Evolutionary conservation across 2,329 filamentous ascomycete genomes (phyloP).

Genomic region (Amylocarpus encephaloides): DNA sequence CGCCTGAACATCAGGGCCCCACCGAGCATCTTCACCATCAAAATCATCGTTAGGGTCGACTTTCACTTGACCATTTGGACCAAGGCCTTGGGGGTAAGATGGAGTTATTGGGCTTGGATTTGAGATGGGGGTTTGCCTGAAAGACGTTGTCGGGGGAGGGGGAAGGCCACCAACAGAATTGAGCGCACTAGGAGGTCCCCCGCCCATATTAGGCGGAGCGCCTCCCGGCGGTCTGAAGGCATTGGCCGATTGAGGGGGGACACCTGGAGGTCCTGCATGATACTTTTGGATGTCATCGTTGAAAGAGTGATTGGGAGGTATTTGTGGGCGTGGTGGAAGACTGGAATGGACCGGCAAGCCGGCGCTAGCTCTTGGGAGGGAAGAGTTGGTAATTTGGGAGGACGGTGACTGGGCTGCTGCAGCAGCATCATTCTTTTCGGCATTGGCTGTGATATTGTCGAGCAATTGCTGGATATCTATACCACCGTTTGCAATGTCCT

Average conservation of each 20-base stretch:
- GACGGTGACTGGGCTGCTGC: constrained; percentile 17
- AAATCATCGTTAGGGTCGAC: constrained; percentile 22
- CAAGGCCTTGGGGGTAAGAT: constrained; percentile 19
- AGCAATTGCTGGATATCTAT: constrained; percentile 34
- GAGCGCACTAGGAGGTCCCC: constrained; percentile 30
- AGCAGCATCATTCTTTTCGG: constrained; percentile 28
- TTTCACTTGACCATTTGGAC: constrained; percentile 14
- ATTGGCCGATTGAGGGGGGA: constrained; percentile 19
- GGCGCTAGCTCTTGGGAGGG: constrained; percentile 20
- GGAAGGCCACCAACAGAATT: constrained; percentile 30
- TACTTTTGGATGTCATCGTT: constrained; percentile 30
- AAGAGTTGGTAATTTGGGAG: constrained; percentile 18
- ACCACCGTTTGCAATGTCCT: constrained; percentile 27
- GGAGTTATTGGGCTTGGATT: constrained; percentile 19
- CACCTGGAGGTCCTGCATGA: constrained; percentile 25
- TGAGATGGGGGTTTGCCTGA: constrained; percentile 21
- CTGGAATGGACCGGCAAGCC: constrained; percentile 31
- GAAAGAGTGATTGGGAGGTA: constrained; percentile 25
- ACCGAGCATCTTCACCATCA: constrained; percentile 30
- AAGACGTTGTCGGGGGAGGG: constrained; percentile 31
- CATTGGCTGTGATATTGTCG: constrained; percentile 34
- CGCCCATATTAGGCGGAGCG: constrained; percentile 26
- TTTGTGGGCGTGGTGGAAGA: constrained; percentile 32
- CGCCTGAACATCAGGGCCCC: constrained; percentile 50
- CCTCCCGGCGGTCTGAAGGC: constrained; percentile 27